Percentiles rank a stretch among this genome's conserved stretches.
These are phyloP conservation scores for Hymenochaete sp. DNA, from an alignment of 1,284 basidiomycete genomes.

Conservation along the genomic window DNA sequence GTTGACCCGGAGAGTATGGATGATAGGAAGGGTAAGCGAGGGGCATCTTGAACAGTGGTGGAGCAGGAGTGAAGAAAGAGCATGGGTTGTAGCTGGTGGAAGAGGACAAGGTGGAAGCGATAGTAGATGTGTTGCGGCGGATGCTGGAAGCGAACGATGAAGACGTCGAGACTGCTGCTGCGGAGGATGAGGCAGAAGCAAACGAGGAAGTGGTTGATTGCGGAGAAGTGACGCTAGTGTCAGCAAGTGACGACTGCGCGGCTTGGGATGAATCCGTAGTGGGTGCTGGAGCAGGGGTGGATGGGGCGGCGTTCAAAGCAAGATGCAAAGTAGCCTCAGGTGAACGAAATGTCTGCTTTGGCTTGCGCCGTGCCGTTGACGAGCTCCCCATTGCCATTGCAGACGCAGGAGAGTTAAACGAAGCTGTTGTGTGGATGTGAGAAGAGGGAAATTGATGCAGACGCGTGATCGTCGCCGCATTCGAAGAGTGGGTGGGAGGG, in stretches of 20 bases:
- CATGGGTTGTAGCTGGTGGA: slow-evolving; percentile 8
- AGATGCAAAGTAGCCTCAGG: slow-evolving; percentile 22
- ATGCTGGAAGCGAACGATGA: too few relatives aligned
- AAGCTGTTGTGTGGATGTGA: slow-evolving; percentile 6
- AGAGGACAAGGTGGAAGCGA: slow-evolving; percentile 1
- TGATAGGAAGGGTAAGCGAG: slow-evolving; percentile 62
- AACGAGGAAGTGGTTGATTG: too few relatives aligned
- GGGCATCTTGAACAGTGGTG: slow-evolving; percentile 24
- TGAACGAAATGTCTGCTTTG: slow-evolving; percentile 27
- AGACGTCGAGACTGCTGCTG: too few relatives aligned
- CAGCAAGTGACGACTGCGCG: too few relatives aligned
- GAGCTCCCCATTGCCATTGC: too few relatives aligned
- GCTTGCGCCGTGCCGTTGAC: slow-evolving; percentile 27
- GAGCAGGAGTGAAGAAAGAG: slow-evolving; percentile 16
- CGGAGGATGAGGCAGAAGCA: too few relatives aligned
- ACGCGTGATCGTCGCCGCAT: slow-evolving; percentile 11
- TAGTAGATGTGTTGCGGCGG: background rate
- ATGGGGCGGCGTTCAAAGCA: slow-evolving; percentile 19
- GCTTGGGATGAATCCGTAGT: too few relatives aligned
- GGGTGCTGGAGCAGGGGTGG: slow-evolving; percentile 3
- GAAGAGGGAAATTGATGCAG: slow-evolving; percentile 5
- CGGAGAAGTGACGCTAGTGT: too few relatives aligned
- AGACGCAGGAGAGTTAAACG: background rate
- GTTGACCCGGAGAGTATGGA: slow-evolving; percentile 40
- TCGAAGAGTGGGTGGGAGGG: slow-evolving; percentile 17